Conservation (phyloP, 2,329 filamentous ascomycete genomes). For the Hypoxylon sp. region DNA sequence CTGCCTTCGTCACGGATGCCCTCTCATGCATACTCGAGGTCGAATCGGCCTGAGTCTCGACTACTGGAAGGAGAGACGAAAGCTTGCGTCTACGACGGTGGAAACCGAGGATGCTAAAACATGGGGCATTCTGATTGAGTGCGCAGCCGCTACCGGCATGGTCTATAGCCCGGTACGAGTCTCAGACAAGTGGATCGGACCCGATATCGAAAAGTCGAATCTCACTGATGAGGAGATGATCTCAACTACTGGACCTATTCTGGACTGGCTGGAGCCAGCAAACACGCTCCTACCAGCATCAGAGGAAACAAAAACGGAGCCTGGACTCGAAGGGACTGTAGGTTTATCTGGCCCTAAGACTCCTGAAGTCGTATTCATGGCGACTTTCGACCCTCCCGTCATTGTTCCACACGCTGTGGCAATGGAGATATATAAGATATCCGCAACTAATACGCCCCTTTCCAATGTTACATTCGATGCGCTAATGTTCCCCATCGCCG, state of each 20-base stretch:
- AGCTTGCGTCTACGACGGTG: constrained; percentile 59
- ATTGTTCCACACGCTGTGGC: constrained; percentile 76
- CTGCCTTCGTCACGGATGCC: constrained; percentile 78
- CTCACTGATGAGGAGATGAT: constrained; percentile 61
- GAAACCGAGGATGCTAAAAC: constrained; percentile 62
- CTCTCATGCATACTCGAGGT: constrained; percentile 77
- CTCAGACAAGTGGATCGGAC: constrained; percentile 81
- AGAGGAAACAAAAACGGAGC: constrained; percentile 63
- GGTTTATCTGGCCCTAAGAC: constrained; percentile 66
- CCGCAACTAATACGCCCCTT: constrained; percentile 62
- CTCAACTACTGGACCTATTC: constrained; percentile 57
- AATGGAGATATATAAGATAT: constrained; percentile 71
- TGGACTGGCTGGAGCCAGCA: constrained; percentile 82
- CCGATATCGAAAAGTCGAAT: constrained; percentile 72
- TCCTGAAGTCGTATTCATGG: constrained; percentile 81
- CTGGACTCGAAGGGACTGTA: constrained; percentile 65
- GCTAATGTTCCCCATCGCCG: constrained; percentile 69
- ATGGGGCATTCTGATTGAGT: constrained; percentile 79
- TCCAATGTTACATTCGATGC: constrained; percentile 69
- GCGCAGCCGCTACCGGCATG: constrained; percentile 60
- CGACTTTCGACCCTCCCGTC: constrained; percentile 80
- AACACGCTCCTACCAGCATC: constrained; percentile 70
- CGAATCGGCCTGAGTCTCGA: constrained; percentile 79
- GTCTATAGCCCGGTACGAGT: constrained; percentile 75
- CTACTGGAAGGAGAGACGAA: constrained; percentile 80